A percentile compares a stretch with the other conserved stretches of the same genome.
phyloP scores from a whole-genome alignment of 2,329 filamentous ascomycete species.

The Fusarium veterinarium region DNA sequence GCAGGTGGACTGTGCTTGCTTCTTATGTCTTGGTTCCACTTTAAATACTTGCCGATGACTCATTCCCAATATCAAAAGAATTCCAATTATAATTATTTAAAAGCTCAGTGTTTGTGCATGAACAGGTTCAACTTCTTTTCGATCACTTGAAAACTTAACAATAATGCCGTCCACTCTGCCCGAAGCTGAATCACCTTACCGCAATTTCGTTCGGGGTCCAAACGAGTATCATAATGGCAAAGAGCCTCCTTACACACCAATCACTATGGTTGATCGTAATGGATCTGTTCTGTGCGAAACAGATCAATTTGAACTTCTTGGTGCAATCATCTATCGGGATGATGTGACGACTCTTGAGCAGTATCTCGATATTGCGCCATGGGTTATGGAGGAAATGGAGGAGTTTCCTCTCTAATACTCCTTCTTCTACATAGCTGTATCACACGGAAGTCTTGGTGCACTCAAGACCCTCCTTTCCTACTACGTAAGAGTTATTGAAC shows the following conservation, averaged over 20 bases:
- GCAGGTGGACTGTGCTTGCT: too few relatives aligned
- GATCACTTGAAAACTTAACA: neutral
- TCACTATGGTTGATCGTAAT: neutral
- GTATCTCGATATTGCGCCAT: neutral
- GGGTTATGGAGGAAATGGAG: neutral
- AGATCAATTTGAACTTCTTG: neutral
- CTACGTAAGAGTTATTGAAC: neutral
- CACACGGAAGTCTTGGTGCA: neutral
- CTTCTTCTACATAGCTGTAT: neutral
- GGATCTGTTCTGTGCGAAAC: neutral
- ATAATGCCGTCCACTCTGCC: rapidly evolving
- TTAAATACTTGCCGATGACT: neutral
- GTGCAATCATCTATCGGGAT: neutral
- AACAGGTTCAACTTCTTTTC: rapidly evolving
- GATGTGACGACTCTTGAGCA: neutral
- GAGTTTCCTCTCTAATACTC: neutral
- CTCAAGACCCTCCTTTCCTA: neutral
- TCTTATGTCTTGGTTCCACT: too few relatives aligned
- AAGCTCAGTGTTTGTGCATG: rapidly evolving
- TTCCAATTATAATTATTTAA: neutral
- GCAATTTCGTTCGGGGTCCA: neutral
- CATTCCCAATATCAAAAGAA: rapidly evolving
- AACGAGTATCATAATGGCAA: neutral
- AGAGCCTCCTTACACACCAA: neutral
- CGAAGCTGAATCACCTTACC: neutral